Percentiles rank a stretch among this genome's conserved stretches.
Conservation (phyloP, 805 yeast species). For the Millerozyma miso region DNA sequence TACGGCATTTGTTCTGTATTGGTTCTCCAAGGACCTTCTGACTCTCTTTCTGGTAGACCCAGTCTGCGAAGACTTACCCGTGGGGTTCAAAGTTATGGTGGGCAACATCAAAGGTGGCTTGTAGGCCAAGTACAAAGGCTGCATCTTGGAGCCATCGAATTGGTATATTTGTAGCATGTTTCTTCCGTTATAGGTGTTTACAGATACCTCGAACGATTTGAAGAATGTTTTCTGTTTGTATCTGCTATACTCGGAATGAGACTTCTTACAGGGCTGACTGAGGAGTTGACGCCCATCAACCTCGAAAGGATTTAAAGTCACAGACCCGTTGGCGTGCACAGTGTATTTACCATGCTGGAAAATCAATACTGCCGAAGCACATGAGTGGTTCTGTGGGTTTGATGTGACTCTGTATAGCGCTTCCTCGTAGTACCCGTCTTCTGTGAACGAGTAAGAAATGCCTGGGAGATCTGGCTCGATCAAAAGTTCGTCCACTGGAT, state of each 20-base stretch:
- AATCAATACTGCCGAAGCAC: slow-evolving; percentile 78
- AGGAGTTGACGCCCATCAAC: slow-evolving; percentile 92
- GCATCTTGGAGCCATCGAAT: slow-evolving; percentile 74
- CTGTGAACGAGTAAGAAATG: slow-evolving; percentile 85
- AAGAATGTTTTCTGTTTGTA: slow-evolving; percentile 66
- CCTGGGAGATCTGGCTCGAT: slow-evolving; percentile 98
- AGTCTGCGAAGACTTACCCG: slow-evolving; percentile 41
- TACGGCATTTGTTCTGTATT: slow-evolving; percentile 71
- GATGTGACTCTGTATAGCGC: slow-evolving; percentile 77
- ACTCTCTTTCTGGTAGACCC: slow-evolving; percentile 42
- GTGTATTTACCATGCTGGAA: slow-evolving; percentile 88
- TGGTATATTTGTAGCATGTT: slow-evolving; percentile 68
- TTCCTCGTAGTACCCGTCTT: slow-evolving; percentile 87
- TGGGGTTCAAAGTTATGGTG: slow-evolving; percentile 85
- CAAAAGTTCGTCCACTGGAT: slow-evolving; percentile 90
- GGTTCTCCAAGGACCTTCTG: slow-evolving; percentile 75
- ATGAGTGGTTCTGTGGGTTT: slow-evolving; percentile 70
- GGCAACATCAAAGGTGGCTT: slow-evolving; percentile 96
- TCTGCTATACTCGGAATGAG: slow-evolving; percentile 57
- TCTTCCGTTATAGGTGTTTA: slow-evolving; percentile 83
- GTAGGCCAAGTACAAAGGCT: slow-evolving; percentile 89
- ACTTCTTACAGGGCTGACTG: slow-evolving; percentile 75
- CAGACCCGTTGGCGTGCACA: slow-evolving; percentile 58
- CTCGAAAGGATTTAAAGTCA: slow-evolving; percentile 65
- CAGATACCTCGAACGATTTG: slow-evolving; percentile 50